Percentiles rank a stretch among this genome's conserved stretches.
Conservation (phyloP, 2,329 filamentous ascomycete species). For the Endoconidiophora laricicola region DNA sequence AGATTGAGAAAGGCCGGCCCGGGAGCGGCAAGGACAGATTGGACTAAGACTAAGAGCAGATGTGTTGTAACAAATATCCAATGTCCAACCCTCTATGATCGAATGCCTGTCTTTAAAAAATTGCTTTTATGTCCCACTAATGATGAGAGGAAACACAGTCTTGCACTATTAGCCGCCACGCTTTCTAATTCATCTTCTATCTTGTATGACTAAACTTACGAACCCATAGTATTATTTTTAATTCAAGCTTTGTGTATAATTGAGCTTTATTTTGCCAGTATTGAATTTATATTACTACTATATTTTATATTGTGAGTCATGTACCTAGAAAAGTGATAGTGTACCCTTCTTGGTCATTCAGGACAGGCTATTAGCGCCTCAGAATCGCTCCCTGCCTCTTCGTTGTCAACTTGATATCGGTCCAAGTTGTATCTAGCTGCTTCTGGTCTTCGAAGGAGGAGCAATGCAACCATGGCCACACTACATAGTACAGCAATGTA, state of each 20-base stretch:
- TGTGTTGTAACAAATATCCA: background rate
- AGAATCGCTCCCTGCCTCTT: background rate
- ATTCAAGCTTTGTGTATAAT: background rate
- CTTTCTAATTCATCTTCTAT: too few relatives aligned
- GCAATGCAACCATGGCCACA: constrained; percentile 18
- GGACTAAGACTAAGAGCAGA: constrained; percentile 5
- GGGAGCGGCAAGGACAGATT: constrained; percentile 12
- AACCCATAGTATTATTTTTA: constrained; percentile 9
- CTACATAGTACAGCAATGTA: constrained; percentile 21
- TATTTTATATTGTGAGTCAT: background rate
- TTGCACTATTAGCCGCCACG: too few relatives aligned
- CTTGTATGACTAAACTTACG: too few relatives aligned
- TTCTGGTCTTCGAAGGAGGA: constrained; percentile 21
- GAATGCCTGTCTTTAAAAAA: too few relatives aligned
- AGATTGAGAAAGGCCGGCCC: constrained; percentile 12
- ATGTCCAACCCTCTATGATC: background rate
- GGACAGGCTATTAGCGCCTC: background rate
- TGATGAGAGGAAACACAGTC: too few relatives aligned
- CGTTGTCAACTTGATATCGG: constrained; percentile 10
- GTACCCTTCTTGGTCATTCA: background rate
- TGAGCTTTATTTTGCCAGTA: background rate
- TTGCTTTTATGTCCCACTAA: background rate
- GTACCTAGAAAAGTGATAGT: background rate
- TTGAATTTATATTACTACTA: background rate
- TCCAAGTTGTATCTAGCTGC: constrained; percentile 14